phyloP scores from a whole-genome alignment of 176 grass and related monocot genomes.

The Eleusine coracana region DNA sequence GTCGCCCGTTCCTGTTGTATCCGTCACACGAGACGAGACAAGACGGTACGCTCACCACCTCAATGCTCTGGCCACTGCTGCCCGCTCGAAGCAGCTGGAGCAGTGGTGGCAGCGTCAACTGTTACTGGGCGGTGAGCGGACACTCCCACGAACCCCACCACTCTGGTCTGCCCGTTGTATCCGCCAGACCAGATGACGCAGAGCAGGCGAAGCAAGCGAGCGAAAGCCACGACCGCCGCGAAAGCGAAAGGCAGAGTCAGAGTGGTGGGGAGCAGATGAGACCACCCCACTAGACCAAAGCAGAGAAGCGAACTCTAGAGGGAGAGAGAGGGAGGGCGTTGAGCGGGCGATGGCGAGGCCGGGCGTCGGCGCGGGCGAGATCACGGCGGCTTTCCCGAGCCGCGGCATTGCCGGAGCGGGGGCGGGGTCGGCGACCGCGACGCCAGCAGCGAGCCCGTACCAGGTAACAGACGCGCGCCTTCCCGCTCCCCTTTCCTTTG shows the following conservation, averaged over 20 bases:
- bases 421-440: neutral
- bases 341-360: conserved; percentile 36
- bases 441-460: conserved; percentile 48
- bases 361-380: conserved; percentile 31
- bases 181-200: neutral
- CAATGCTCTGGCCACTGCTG: neutral
- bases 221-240: conserved; percentile 39
- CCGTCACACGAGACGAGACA: too few species aligned
- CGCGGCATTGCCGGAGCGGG: conserved; percentile 18
- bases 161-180: neutral
- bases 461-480: conserved; percentile 36
- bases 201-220: conserved; percentile 44
- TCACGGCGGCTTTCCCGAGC: conserved; percentile 33
- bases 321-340: neutral
- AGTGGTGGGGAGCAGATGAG: conserved; percentile 20
- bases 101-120: neutral
- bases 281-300: conserved; percentile 21
- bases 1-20: neutral
- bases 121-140: conserved; percentile 14
- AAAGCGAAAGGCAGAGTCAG: conserved; percentile 35
- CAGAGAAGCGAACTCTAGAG: conserved; percentile 9
- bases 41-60: neutral
- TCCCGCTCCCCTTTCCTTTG: neutral
- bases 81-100: neutral
- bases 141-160: neutral